A percentile compares a stretch with the other conserved stretches of the same genome.
Evolutionary conservation across 805 yeast genomes (phyloP).

Genomic region (Pichia gijzeniarum): DNA sequence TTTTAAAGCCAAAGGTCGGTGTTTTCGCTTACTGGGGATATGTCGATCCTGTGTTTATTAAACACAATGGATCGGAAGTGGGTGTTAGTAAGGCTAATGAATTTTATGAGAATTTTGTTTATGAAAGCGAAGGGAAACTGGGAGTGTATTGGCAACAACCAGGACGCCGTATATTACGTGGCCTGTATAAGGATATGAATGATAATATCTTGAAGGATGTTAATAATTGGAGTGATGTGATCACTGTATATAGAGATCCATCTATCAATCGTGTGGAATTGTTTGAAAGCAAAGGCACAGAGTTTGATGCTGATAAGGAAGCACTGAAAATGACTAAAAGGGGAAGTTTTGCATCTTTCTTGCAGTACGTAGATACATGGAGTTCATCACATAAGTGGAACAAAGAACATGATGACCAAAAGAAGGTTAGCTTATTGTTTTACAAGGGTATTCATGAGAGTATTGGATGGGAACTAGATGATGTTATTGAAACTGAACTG

Average conservation of each 20-base stretch:
- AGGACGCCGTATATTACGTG: conserved; percentile 54
- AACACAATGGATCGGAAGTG: conserved; percentile 31
- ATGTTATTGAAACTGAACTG: conserved; percentile 40
- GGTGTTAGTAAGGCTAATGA: conserved; percentile 30
- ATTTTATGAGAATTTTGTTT: conserved; percentile 38
- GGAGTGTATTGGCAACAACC: conserved; percentile 86
- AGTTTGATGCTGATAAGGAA: conserved; percentile 14
- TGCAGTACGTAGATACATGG: conserved; percentile 58
- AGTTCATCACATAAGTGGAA: conserved; percentile 61
- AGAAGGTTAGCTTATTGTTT: conserved; percentile 32
- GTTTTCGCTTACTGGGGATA: conserved; percentile 72
- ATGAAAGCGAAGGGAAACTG: conserved; percentile 37
- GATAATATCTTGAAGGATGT: conserved; percentile 33
- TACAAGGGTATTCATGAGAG: conserved; percentile 32
- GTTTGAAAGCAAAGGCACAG: conserved; percentile 11
- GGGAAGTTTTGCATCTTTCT: conserved; percentile 40
- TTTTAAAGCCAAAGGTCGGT: conserved; percentile 35
- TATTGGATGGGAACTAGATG: conserved; percentile 41
- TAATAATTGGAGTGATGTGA: conserved; percentile 24
- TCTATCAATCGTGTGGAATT: background rate
- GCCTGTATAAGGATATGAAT: conserved; percentile 36
- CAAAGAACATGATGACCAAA: conserved; percentile 30
- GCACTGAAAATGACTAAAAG: conserved; percentile 32
- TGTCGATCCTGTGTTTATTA: conserved; percentile 55
- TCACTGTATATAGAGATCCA: conserved; percentile 28